Percentiles rank a stretch among this genome's conserved stretches.
Conservation (phyloP, 83 land plant genomes). For the Diphasiastrum complanatum region DNA sequence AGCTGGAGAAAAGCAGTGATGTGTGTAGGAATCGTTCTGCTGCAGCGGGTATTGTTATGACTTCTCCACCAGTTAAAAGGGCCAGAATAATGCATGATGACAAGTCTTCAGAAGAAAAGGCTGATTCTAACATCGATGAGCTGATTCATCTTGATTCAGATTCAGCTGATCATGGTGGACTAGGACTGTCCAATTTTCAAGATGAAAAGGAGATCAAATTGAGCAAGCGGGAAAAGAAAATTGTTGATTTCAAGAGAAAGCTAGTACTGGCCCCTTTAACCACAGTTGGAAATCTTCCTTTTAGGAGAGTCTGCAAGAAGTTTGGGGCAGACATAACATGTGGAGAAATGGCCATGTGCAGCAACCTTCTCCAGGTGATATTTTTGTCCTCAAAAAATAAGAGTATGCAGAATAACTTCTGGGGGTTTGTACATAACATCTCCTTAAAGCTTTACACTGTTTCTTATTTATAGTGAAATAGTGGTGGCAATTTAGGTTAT, state of each 20-base stretch:
- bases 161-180: slow-evolving; percentile 56
- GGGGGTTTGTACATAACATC: no score
- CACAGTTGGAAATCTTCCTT: slow-evolving; percentile 94
- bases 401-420: no score
- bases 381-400: neutral
- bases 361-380: slow-evolving; percentile 77
- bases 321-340: slow-evolving; percentile 94
- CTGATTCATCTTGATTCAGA: slow-evolving; percentile 17
- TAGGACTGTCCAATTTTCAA: slow-evolving; percentile 83
- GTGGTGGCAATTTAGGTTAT: no score
- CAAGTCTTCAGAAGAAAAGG: neutral
- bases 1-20: no score
- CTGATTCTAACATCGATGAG: slow-evolving; percentile 10
- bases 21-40: slow-evolving; percentile 13
- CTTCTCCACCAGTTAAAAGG: slow-evolving; percentile 44
- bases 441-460: no score
- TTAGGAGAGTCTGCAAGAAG: slow-evolving; percentile 73
- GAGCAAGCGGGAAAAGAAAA: slow-evolving; percentile 75
- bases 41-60: slow-evolving; percentile 11
- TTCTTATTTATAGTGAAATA: no score
- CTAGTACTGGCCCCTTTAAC: slow-evolving; percentile 93
- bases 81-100: slow-evolving; percentile 29
- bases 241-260: slow-evolving; percentile 82
- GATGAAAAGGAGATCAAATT: slow-evolving; percentile 50
- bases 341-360: slow-evolving; percentile 99